Evolutionary conservation across 805 yeast species (phyloP), one percentile per base, ranked within the genome.

Genomic region (Barnettozyma populi): DNA sequence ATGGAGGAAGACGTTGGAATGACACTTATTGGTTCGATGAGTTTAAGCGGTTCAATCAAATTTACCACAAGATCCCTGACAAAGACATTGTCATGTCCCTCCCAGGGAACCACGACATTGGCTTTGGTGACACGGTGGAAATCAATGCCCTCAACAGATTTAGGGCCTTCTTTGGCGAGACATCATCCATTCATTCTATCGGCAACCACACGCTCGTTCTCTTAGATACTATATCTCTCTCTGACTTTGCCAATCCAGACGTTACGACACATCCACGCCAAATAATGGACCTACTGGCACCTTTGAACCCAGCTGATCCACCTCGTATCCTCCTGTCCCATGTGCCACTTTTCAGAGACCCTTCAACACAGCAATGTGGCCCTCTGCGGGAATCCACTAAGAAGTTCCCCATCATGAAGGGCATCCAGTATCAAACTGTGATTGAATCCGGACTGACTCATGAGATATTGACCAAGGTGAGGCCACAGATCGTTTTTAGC

Each of bases 91-190:
- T 71, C 18, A 63, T 69, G 70, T 68, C 73, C n/a, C 56, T 77
- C 29, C 96, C 97, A 0, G 99, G 99, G 2, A 94, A 94, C 62
- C 99, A 94, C 63, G 99, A 94, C 62, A 88, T 95, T 53, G 99
- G 99, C 0, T 92, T 85, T 67, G 96, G 94, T 25, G 78, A 82
- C 50, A 79, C 81, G 0, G 79, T 94, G 14, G 71, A 79, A 16
- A 72, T 74, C 23, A 65, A 71, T 1, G 79, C 83, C 21, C 66
- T 77, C 40, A 66, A 77, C 32, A 68, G 98, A 54, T 94, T 90
- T 65, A 67, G 75, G 36, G 68, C 82, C 1, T 75, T 71, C 60
- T 92, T 89, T 64, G 99, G 98, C 2, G 79, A 79, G 36, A 69
- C 94, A 1, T 72, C 75, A 19, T 73, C 77, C 14, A 68, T 66